Evolutionary conservation across 179 eudicot species (phyloP).

Genomic region (Corrigiola litoralis): DNA sequence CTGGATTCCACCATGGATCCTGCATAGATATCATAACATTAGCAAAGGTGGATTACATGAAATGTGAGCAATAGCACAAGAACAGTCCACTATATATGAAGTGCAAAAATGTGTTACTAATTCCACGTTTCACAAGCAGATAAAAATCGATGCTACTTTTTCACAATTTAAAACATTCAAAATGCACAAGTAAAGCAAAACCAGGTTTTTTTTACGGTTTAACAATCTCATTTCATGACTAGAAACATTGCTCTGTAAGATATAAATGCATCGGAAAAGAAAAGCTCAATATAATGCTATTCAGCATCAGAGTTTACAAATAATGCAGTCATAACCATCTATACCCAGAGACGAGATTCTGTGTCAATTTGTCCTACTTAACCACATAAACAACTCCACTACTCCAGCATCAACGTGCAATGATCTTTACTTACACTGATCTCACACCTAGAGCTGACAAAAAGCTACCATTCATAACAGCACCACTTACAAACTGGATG

Average conservation of each 20-base stretch:
- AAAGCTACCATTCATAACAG: no score
- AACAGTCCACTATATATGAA: not conserved
- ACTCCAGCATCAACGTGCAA: no score
- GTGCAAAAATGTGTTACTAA: not conserved
- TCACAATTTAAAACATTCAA: not conserved
- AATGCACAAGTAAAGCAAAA: not conserved
- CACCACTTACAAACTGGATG: no score
- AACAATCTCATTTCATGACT: not conserved
- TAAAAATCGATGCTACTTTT: not conserved
- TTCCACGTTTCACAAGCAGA: not conserved
- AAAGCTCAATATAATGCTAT: not conserved
- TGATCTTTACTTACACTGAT: no score
- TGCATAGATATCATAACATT: constrained; percentile 23
- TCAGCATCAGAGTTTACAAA: no score
- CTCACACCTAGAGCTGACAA: no score
- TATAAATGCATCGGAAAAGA: not conserved
- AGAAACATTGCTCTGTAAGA: not conserved
- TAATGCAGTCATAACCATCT: no score
- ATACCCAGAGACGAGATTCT: no score
- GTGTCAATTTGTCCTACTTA: no score
- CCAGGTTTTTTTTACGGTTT: not conserved
- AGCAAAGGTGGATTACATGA: no score
- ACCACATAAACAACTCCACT: no score
- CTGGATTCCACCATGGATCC: constrained; percentile 99
- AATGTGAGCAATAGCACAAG: no score